Evolutionary conservation across 805 yeast species (phyloP), one percentile per base, ranked within the genome.

Genomic region (Schizosaccharomyces cryophilus): DNA sequence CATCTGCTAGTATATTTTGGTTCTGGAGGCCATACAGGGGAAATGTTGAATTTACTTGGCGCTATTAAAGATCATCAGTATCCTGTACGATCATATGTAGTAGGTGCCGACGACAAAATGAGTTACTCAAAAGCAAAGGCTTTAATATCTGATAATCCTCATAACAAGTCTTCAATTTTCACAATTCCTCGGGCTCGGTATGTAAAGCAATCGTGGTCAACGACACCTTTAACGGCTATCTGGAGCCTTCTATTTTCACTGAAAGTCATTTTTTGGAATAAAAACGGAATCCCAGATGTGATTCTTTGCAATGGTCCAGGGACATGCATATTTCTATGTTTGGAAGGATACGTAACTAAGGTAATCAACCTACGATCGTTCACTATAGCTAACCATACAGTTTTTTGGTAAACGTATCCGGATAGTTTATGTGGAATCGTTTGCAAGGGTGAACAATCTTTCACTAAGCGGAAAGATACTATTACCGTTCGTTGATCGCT

Each of bases 301-400:
- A 67, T 83, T 26, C 67, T 83, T 17, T 66, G 80, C 63, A 87
- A 87, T 67, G 95, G 95, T 2, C 96, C 89, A 4, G 96, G 88
- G 0, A 83, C 93, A 0, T 73, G 84, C 29, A 87, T 85, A 2
- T 83, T 89, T 2, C 68, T 86, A 30, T 82, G 85, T 24, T 77
- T 78, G 61, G 72, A 79, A 1, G 67, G 82, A n/a, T 78, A 82
- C 61, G 26, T 74, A 0, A 67, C 80, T 65, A 80, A 80, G 64
- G 72, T 65, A 64, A 31, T 11, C 7, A 11, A 29, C 4, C 29
- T 9, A 5, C 4, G 17, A 19, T 30, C 4, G 30, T n/a, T 4
- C 30, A 56, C 11, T 56, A 29, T 15, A 17, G 24, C 35, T 19
- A 19, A 19, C 26, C 2, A n/a, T 6, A 1, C 35, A 56, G 42